Base-by-base conservation (phyloP, 257 asterid genomes). In the Linaria vulgaris region DNA sequence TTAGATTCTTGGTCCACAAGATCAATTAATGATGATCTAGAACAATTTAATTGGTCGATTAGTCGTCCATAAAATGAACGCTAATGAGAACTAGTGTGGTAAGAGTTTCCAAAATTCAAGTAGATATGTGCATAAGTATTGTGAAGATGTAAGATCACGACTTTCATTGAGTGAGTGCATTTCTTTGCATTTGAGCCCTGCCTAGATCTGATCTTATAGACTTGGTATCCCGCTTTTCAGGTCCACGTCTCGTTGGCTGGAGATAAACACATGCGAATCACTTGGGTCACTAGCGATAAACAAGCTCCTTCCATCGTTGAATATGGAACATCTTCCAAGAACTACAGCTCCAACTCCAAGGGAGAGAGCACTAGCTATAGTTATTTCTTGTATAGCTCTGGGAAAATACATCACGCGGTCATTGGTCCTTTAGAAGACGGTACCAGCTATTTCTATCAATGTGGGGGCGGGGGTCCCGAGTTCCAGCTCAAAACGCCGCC, bases 171-270 rank as follows among this genome's bases (percentile, higher is more conserved):
- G 22, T 17, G 46, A 41, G 20, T 50, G 54, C 25, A 12, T 7
- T 31, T 48, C n/a, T 59, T n/a, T 48, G 30, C 31, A 37, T 39
- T 59, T 1, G 55, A 15, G 56, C 41, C 20, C 38, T 25, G 31
- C 23, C 22, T 12, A 8, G 25, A 22, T 25, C 56, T 23, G 12
- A 30, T 48, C 44, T 24, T 55, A 34, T 23, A 6, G 56, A 30
- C 22, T 44, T 57, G 15, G 48, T 67, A 27, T 67, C 53, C 39
- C 43, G 1, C 44, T 20, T 49, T 63, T 69, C 73, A 92, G 98
- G 98, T 92, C 58, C 99, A 94, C 82, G 81, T 84, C 74, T 90
- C 99, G 66, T 81, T 94, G 69, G 99, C 97, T 19, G 96, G 97
- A 44, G 83, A 67, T 48, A 80, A 80, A 19, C 90, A 82, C 69